A percentile compares a stretch with the other conserved stretches of the same genome.
Conservation (phyloP, 495 filamentous ascomycete genomes). For the Penicillium cinerascens region DNA sequence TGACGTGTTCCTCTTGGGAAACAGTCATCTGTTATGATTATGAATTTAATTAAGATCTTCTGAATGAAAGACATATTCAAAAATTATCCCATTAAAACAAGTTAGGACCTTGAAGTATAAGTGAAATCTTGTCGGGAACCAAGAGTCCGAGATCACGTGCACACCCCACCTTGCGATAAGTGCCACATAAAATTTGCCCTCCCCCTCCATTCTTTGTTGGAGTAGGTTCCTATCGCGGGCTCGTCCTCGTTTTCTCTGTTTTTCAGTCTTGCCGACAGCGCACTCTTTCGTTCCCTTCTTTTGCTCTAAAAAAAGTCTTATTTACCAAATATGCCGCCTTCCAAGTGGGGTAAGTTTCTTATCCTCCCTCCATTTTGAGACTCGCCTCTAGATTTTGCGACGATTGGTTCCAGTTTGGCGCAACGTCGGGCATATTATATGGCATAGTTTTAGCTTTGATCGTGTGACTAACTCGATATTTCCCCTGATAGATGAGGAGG, state of each 20-base stretch:
- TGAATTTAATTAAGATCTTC: slow-evolving; percentile 32
- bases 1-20: slow-evolving; percentile 11
- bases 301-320: slow-evolving; percentile 8
- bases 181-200: slow-evolving; percentile 36
- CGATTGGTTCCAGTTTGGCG: neutral
- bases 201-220: slow-evolving; percentile 25
- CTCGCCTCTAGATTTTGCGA: neutral
- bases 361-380: slow-evolving; percentile 16
- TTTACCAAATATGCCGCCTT: slow-evolving; percentile 42
- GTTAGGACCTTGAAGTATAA: neutral
- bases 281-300: slow-evolving; percentile 10
- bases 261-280: slow-evolving; percentile 17
- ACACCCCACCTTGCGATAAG: slow-evolving; percentile 22
- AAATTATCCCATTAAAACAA: neutral
- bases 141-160: slow-evolving; percentile 22
- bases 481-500: slow-evolving; percentile 57
- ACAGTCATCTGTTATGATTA: slow-evolving; percentile 29
- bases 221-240: slow-evolving; percentile 21
- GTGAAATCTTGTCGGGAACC: slow-evolving; percentile 21
- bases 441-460: neutral
- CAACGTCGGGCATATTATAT: neutral
- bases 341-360: slow-evolving; percentile 50
- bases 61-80: slow-evolving; percentile 22
- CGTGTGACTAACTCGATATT: no score
- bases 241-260: slow-evolving; percentile 12